These are phyloP conservation scores for Alternaria infectoria DNA, from an alignment of 2,329 filamentous ascomycete genomes.

Conservation along the genomic window DNA sequence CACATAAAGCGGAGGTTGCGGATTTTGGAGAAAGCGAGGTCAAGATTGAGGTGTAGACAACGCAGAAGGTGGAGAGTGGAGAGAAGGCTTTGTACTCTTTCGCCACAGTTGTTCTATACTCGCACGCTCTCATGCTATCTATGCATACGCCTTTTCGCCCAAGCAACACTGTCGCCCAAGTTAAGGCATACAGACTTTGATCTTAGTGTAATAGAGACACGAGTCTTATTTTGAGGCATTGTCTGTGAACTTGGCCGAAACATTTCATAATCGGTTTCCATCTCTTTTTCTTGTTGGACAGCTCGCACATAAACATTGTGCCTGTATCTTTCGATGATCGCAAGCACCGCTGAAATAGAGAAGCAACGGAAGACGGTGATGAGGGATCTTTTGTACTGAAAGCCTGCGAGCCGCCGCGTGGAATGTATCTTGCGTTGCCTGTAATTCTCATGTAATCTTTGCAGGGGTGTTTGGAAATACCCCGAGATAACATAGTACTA, in stretches of 20 bases:
- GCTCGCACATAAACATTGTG: background rate
- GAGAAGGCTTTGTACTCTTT: background rate
- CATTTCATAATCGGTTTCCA: background rate
- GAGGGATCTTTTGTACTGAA: background rate
- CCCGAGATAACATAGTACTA: background rate
- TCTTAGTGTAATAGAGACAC: background rate
- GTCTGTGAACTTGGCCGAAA: background rate
- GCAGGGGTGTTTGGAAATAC: background rate
- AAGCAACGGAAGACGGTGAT: rapidly evolving
- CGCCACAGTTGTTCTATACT: background rate
- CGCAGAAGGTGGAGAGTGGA: background rate
- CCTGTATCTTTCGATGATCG: background rate
- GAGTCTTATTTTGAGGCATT: background rate
- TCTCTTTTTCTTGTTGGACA: background rate
- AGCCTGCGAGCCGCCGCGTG: background rate
- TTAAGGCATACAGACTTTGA: background rate
- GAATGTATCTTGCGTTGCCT: background rate
- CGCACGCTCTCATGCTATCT: background rate
- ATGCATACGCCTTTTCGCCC: background rate
- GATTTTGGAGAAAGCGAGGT: background rate
- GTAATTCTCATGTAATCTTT: no score
- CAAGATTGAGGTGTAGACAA: background rate
- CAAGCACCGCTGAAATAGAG: background rate
- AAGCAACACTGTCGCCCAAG: background rate
- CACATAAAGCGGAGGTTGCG: background rate